Evolutionary conservation across 2,329 filamentous ascomycete species (phyloP), one percentile per base, ranked within the genome.

Genomic region (Didymella lethalis): DNA sequence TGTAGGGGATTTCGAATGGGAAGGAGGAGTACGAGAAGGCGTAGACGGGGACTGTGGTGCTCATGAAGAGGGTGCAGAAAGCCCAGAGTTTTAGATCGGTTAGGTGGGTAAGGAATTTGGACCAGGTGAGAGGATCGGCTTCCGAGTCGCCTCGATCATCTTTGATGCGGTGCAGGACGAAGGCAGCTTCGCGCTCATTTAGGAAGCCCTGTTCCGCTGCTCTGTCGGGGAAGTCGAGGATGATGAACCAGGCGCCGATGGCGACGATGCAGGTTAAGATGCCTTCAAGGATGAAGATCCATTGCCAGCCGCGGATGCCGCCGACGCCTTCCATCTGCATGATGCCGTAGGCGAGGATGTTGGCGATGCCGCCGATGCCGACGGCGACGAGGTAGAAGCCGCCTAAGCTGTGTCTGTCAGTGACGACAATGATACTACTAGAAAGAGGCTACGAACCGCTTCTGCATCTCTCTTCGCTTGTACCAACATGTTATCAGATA

Each of bases 401-500:
- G 11, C 65, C 62, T 11, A 70, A 25, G 20, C 66, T 69, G 23
- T 12, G 8, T 26, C 6, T 16, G 14, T 44, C 32, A 29, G 60
- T 59, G 14, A 59, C 31, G 28, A 32, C 16, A 16, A 4, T 32
- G 16, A 14, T 32, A 32, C 31, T 16, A 32, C 12, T 14, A 11
- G 12, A 16, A 3, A 12, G 31, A 14, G 31, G 11, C 3, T 14
- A 52, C 64, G 50, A 59, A 70, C 69, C 66, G 59, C 45, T 67
- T 69, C 40, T 68, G 64, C 25, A 61, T 61, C 32, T 71, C 68
- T 12, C 65, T 68, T 11, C 66, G 57, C 32, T 59, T 63, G 25
- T 72, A 74, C 69, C 70, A 74, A 29, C 69, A 71, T 0, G 68
- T 68, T 20, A 74, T 69, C n/a, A 73, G 52, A 32, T 72, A 73